Evolutionary conservation across 305 asterid genomes (phyloP).

Genomic region (Fraxinus latifolia): DNA sequence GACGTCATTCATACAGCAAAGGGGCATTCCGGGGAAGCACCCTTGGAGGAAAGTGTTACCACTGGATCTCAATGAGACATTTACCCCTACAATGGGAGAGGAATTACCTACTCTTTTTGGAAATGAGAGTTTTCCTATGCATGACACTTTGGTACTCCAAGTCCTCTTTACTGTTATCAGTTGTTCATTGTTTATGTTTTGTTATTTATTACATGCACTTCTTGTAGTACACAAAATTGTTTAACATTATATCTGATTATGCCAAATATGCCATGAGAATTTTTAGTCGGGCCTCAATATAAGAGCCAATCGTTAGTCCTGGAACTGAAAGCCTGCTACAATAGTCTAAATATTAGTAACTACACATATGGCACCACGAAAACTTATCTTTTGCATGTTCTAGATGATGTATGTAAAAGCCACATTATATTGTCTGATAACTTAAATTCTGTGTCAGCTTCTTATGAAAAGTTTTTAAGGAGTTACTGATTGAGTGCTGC

Average conservation of each 20-base stretch:
- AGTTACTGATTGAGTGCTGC: not conserved
- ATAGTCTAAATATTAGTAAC: not conserved
- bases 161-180: not conserved
- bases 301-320: not conserved
- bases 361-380: not conserved
- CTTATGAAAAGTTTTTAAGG: not conserved
- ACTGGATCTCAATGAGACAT: constrained; percentile 57
- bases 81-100: constrained; percentile 37
- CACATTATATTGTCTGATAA: not conserved
- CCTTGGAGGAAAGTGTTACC: not conserved
- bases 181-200: not conserved
- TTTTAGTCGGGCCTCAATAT: not conserved
- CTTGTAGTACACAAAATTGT: not conserved
- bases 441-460: not conserved
- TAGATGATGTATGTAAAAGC: not conserved
- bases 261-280: not conserved
- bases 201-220: not conserved
- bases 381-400: not conserved
- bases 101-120: constrained; percentile 28
- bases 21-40: constrained; percentile 22
- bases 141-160: constrained; percentile 40
- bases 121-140: constrained; percentile 29
- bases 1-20: constrained; percentile 24
- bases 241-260: not conserved
- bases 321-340: not conserved